Conservation (phyloP, 148 eudicot genomes). For the Rhododendron molle region DNA sequence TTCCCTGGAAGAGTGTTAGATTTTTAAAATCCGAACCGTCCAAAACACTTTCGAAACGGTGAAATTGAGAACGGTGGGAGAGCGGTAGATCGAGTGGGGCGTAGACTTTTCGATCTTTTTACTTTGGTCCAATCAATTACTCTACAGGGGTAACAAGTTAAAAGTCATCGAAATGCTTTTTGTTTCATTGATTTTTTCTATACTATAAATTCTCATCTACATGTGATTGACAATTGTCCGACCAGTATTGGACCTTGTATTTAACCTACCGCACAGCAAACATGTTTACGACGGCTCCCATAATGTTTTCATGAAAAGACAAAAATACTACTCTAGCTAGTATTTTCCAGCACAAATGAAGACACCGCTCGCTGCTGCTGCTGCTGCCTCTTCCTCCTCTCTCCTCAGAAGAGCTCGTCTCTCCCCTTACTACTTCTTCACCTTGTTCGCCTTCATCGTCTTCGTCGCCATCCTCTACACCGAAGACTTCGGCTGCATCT, state of each 20-base stretch:
- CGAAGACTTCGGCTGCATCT: constrained; percentile 60
- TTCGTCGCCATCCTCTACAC: constrained; percentile 57
- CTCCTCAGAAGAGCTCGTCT: constrained; percentile 44
- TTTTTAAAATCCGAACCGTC: too few relatives aligned
- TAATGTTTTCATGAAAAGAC: background rate
- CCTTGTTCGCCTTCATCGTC: constrained; percentile 53
- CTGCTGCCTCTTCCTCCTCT: constrained; percentile 18
- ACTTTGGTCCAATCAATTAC: too few relatives aligned
- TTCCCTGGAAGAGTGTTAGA: too few relatives aligned
- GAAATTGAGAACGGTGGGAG: too few relatives aligned
- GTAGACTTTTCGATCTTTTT: too few relatives aligned
- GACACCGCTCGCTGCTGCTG: constrained; percentile 25
- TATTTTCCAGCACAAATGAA: constrained; percentile 31
- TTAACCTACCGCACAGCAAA: constrained; percentile 11
- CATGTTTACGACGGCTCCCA: background rate
- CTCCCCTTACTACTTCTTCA: constrained; percentile 49
- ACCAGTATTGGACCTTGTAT: constrained; percentile 17
- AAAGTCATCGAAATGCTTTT: background rate
- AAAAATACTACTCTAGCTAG: too few relatives aligned
- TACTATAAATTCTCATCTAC: background rate
- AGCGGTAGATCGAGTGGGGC: too few relatives aligned
- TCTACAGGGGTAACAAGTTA: background rate
- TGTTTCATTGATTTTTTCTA: background rate
- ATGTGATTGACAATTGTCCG: constrained; percentile 2
- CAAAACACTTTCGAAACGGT: too few relatives aligned